Percentiles rank a stretch among this genome's conserved stretches.
Evolutionary conservation across 306 rosid genomes (phyloP).

Genomic region (Crotalaria pallida): DNA sequence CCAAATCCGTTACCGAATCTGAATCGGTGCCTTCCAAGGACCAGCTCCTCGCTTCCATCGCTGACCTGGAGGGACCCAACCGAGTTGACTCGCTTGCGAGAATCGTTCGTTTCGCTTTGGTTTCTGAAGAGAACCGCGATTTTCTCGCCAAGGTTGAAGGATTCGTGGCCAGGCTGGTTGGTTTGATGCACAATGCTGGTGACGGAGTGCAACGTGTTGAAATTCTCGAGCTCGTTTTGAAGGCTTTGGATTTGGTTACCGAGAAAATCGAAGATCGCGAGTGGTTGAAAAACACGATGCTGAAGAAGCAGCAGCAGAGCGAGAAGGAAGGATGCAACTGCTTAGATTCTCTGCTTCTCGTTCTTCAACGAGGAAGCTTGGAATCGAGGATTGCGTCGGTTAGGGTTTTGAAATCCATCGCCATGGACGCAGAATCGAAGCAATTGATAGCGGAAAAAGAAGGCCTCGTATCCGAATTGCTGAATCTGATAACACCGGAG

Average conservation of each 20-base stretch:
- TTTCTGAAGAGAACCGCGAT: slow-evolving; percentile 55
- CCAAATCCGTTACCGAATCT: not conserved
- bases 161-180: slow-evolving; percentile 39
- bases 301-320: slow-evolving; percentile 20
- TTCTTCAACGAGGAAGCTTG: slow-evolving; percentile 45
- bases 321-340: slow-evolving; percentile 16
- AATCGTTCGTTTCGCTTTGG: slow-evolving; percentile 45
- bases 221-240: slow-evolving; percentile 41
- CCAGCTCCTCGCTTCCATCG: slow-evolving; percentile 35
- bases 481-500: slow-evolving; percentile 40
- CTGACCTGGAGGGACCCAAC: not conserved
- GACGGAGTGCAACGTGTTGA: slow-evolving; percentile 22
- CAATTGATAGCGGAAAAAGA: slow-evolving; percentile 54
- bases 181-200: slow-evolving; percentile 51
- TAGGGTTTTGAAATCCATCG: slow-evolving; percentile 43
- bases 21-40: slow-evolving; percentile 25
- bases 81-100: slow-evolving; percentile 32
- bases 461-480: slow-evolving; percentile 43
- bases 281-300: slow-evolving; percentile 25
- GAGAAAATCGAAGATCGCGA: slow-evolving; percentile 36
- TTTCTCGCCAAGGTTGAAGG: slow-evolving; percentile 45
- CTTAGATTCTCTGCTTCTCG: slow-evolving; percentile 44
- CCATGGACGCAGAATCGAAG: slow-evolving; percentile 58
- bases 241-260: slow-evolving; percentile 38
- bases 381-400: slow-evolving; percentile 48